Conservation (phyloP, 305 asterid genomes). For the Fraxinus paxiana region DNA sequence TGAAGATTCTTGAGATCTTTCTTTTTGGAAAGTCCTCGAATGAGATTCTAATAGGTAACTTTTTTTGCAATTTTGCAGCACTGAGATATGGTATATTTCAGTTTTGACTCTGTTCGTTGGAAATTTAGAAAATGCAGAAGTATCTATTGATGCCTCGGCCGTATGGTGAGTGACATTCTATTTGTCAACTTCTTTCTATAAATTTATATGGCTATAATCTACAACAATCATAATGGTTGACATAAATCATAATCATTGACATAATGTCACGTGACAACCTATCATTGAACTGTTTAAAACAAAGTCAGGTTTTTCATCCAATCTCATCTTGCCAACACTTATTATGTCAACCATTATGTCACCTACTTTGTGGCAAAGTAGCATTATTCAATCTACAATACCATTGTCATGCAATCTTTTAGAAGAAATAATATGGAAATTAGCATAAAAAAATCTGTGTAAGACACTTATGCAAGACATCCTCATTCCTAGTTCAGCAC, state of each 20-base stretch:
- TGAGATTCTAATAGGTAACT: background rate
- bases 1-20: background rate
- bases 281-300: too few relatives aligned
- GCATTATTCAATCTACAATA: background rate
- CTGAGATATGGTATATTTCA: slow-evolving; percentile 50
- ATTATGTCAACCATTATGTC: background rate
- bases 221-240: background rate
- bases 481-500: background rate
- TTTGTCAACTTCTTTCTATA: background rate
- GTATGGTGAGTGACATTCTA: slow-evolving; percentile 38
- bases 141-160: slow-evolving; percentile 60
- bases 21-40: background rate
- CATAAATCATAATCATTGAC: background rate
- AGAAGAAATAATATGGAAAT: background rate
- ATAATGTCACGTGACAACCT: background rate
- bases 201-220: background rate
- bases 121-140: slow-evolving; percentile 49
- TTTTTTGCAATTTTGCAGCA: slow-evolving; percentile 33
- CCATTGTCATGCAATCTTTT: background rate
- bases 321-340: background rate
- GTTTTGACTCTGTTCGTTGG: slow-evolving; percentile 53
- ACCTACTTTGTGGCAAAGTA: background rate
- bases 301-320: background rate
- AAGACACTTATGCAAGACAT: background rate
- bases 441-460: background rate